A percentile compares a stretch with the other conserved stretches of the same genome.
Evolutionary conservation across 352 stramenopile genomes (phyloP).

Genomic region (Phytophthora capsici): DNA sequence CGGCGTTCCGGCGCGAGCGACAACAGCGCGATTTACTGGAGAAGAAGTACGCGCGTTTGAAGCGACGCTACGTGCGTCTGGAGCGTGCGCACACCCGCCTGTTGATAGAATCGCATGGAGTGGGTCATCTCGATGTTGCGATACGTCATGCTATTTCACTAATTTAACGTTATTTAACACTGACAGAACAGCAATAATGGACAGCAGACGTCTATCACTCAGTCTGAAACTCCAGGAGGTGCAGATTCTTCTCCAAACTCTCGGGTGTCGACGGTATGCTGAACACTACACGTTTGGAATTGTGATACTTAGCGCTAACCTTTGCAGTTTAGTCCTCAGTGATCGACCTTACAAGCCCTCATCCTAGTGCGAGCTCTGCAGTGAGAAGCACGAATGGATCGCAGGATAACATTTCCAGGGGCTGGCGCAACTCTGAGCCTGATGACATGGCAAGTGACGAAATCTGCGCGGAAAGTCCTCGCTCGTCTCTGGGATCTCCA

Average conservation of each 20-base stretch:
- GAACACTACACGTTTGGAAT: not conserved
- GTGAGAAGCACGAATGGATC: slow-evolving; percentile 11
- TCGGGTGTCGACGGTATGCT: slow-evolving; percentile 25
- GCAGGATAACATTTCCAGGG: slow-evolving; percentile 12
- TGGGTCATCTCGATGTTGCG: slow-evolving; percentile 9
- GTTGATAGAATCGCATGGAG: slow-evolving; percentile 39
- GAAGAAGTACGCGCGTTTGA: slow-evolving; percentile 77
- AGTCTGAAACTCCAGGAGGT: slow-evolving; percentile 9
- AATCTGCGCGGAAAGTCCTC: slow-evolving; percentile 64
- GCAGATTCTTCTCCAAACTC: slow-evolving; percentile 18
- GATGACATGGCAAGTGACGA: slow-evolving; percentile 37
- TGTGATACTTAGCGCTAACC: slow-evolving; percentile 13
- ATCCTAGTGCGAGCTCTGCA: not conserved
- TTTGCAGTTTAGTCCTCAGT: slow-evolving; percentile 26
- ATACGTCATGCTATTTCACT: not conserved
- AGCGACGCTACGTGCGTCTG: slow-evolving; percentile 68
- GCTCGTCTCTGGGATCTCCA: slow-evolving; percentile 35
- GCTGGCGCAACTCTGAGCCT: not conserved
- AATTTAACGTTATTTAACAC: not conserved
- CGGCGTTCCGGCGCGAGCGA: slow-evolving; percentile 53
- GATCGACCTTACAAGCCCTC: slow-evolving; percentile 72
- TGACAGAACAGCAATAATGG: slow-evolving; percentile 18
- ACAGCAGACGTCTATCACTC: not conserved
- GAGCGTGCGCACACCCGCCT: slow-evolving; percentile 58
- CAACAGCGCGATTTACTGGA: slow-evolving; percentile 59